A percentile compares a stretch with the other conserved stretches of the same genome.
Evolutionary conservation across 768 basidiomycete species (phyloP).

Genomic region (Pleurotus sapidus): DNA sequence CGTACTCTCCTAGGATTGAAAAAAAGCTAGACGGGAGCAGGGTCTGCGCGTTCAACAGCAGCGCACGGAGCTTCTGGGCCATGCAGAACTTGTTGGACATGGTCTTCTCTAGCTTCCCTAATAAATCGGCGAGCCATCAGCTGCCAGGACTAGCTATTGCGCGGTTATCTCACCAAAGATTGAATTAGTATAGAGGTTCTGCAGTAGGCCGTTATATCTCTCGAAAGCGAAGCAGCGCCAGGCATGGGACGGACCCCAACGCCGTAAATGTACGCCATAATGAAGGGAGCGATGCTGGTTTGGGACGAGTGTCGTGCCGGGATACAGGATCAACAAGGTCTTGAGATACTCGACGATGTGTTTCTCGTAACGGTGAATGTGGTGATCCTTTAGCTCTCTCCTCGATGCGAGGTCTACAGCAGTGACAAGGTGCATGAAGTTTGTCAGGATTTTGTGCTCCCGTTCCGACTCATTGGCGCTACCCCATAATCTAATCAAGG

Average conservation of each 20-base stretch:
- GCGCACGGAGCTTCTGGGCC: too few relatives aligned
- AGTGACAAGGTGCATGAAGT: constrained; percentile 26
- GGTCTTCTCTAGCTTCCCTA: too few relatives aligned
- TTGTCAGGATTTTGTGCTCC: constrained; percentile 17
- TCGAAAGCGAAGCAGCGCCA: not conserved
- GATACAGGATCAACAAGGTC: constrained; percentile 16
- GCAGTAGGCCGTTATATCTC: not conserved
- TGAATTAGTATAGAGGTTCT: not conserved
- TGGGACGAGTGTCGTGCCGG: constrained; percentile 19
- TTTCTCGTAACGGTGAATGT: constrained; percentile 9
- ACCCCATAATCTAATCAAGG: constrained; percentile 32
- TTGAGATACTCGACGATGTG: constrained; percentile 18
- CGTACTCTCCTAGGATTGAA: too few relatives aligned
- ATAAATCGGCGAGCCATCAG: not conserved
- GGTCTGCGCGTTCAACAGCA: too few relatives aligned
- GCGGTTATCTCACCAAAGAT: not conserved
- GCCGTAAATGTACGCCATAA: constrained; percentile 18
- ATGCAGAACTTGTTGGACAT: too few relatives aligned
- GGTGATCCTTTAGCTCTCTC: constrained; percentile 9
- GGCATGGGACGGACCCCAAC: constrained; percentile 26
- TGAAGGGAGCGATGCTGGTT: constrained; percentile 30
- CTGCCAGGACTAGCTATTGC: not conserved
- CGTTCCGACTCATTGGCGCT: constrained; percentile 9
- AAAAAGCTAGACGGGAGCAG: too few relatives aligned
- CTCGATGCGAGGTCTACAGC: constrained; percentile 19